phyloP scores from a whole-genome alignment of 768 basidiomycete species.

The Favolaschia claudopus region DNA sequence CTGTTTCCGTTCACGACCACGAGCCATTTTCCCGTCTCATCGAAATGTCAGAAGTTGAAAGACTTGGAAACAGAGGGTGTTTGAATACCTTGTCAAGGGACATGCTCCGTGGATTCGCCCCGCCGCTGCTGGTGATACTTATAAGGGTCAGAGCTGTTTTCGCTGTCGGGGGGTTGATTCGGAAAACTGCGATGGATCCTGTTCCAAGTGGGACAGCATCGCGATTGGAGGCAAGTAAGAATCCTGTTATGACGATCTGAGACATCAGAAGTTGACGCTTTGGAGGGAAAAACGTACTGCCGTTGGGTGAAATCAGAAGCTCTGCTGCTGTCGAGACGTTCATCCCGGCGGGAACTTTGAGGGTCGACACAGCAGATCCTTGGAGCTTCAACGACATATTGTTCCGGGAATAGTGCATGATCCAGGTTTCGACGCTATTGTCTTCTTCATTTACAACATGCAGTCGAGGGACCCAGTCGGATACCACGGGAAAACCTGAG shows the following conservation, averaged over 20 bases:
- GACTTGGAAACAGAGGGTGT: background rate
- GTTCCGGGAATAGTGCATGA: slow-evolving; percentile 17
- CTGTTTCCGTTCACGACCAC: slow-evolving; percentile 18
- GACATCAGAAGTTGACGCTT: background rate
- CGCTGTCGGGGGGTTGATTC: slow-evolving; percentile 15
- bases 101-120: slow-evolving; percentile 21
- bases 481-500: slow-evolving; percentile 10
- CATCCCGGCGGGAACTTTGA: slow-evolving; percentile 8
- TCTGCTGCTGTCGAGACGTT: slow-evolving; percentile 19
- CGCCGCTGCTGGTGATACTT: slow-evolving; percentile 20
- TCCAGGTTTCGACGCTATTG: slow-evolving; percentile 22
- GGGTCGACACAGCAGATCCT: slow-evolving; percentile 18
- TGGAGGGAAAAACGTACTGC: slow-evolving; percentile 1
- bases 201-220: background rate
- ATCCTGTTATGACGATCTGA: background rate
- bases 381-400: slow-evolving; percentile 14
- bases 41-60: background rate
- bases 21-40: slow-evolving; percentile 19
- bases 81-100: slow-evolving; percentile 13
- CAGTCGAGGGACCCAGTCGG: slow-evolving; percentile 11
- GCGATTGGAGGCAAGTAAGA: slow-evolving; percentile 17
- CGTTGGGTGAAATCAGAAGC: slow-evolving; percentile 17
- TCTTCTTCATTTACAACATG: slow-evolving; percentile 22
- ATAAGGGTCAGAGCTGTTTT: slow-evolving; percentile 16
- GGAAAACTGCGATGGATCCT: slow-evolving; percentile 19